Evolutionary conservation across 129 eudicot genomes (phyloP).

Genomic region (Pulicaria dysenterica): DNA sequence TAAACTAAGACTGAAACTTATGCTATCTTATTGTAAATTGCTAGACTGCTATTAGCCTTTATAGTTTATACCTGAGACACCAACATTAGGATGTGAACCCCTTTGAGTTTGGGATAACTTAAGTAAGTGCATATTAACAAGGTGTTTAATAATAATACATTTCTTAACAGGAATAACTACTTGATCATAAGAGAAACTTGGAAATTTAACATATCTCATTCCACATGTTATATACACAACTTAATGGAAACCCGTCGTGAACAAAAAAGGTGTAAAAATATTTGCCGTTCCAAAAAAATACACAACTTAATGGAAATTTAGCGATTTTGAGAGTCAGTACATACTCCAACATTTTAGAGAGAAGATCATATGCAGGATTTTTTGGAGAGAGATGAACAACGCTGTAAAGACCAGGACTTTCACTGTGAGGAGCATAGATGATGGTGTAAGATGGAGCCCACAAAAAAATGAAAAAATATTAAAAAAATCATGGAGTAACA

Average conservation of each 20-base stretch:
- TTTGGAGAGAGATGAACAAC: slow-evolving; percentile 89
- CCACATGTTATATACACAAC: slow-evolving; percentile 3
- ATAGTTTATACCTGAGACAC: neutral
- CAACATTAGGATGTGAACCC: neutral
- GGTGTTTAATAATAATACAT: neutral
- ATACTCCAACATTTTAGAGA: slow-evolving; percentile 97
- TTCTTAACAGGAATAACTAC: neutral
- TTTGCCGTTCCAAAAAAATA: no score
- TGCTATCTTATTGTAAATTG: neutral
- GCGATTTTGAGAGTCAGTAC: slow-evolving; percentile 37
- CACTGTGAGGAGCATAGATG: slow-evolving; percentile 52
- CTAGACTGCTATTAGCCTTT: neutral
- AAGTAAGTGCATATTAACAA: neutral
- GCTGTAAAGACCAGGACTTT: slow-evolving; percentile 90
- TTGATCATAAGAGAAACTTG: neutral
- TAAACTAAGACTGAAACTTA: neutral
- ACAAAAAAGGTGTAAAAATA: no score
- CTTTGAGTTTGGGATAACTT: neutral
- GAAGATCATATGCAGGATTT: slow-evolving; percentile 91
- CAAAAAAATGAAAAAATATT: neutral
- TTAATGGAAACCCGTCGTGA: slow-evolving; percentile 2
- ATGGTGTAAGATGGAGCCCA: slow-evolving; percentile 11
- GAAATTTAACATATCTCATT: neutral
- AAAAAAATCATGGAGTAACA: neutral
- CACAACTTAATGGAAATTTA: slow-evolving; percentile 8